Evolutionary conservation across 257 asterid species (phyloP).

Genomic region (Solanum medicagineum): DNA sequence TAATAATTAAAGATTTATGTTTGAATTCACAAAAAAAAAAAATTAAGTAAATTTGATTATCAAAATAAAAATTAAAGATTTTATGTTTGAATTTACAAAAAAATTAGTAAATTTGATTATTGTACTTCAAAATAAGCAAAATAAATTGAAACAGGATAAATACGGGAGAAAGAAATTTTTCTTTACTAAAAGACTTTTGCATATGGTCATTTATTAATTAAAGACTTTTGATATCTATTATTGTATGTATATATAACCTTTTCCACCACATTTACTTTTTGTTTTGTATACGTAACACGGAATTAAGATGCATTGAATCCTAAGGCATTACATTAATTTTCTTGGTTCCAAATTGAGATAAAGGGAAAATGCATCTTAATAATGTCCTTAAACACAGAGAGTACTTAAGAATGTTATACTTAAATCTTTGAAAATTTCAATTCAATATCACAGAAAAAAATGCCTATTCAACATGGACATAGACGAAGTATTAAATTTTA

Average conservation of each 20-base stretch:
- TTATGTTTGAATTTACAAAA: too few species aligned
- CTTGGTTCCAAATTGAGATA: neutral
- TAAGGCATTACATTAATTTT: neutral
- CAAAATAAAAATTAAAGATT: too few species aligned
- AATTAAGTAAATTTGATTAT: too few species aligned
- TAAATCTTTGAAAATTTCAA: neutral
- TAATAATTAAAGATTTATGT: too few species aligned
- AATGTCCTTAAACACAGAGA: neutral
- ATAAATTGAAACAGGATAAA: neutral
- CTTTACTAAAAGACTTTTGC: neutral
- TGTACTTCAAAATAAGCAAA: neutral
- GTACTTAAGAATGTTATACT: neutral
- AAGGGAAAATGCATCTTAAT: neutral
- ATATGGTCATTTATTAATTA: neutral
- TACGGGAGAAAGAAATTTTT: neutral
- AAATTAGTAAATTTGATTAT: neutral
- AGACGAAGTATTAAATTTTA: neutral
- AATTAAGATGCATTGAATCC: neutral
- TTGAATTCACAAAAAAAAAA: too few species aligned
- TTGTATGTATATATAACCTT: neutral
- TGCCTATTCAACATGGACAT: neutral
- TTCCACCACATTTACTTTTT: neutral
- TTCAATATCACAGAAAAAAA: neutral
- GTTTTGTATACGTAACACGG: neutral
- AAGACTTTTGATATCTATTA: neutral